phyloP scores from a whole-genome alignment of 352 stramenopile genomes.

The Pythium aquatile region DNA sequence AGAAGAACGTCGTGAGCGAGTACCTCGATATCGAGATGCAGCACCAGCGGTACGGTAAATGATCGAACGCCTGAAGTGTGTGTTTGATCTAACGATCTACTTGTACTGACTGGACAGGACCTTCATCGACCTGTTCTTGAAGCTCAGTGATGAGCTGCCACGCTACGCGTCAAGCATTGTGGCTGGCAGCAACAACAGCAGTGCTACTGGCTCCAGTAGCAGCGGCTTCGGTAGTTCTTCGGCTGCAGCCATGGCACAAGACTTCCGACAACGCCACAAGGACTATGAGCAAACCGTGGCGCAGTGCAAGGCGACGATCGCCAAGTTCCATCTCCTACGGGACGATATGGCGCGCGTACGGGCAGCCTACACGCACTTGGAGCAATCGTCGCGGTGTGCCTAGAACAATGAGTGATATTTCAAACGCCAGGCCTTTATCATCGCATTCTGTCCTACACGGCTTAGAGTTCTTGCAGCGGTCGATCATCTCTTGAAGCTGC shows the following conservation, averaged over 20 bases:
- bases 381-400: neutral
- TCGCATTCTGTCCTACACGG: neutral
- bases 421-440: neutral
- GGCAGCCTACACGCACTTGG: slow-evolving; percentile 21
- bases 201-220: neutral
- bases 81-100: neutral
- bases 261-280: slow-evolving; percentile 23
- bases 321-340: slow-evolving; percentile 25
- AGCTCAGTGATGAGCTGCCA: slow-evolving; percentile 43
- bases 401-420: neutral
- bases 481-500: slow-evolving; percentile 30
- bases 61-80: neutral
- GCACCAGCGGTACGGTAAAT: slow-evolving; percentile 34
- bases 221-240: neutral
- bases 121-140: slow-evolving; percentile 53
- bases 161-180: slow-evolving; percentile 20
- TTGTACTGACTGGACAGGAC: slow-evolving; percentile 16
- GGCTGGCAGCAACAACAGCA: neutral
- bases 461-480: neutral
- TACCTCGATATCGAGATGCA: slow-evolving; percentile 43
- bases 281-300: slow-evolving; percentile 31
- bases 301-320: slow-evolving; percentile 27
- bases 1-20: slow-evolving; percentile 32
- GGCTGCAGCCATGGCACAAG: neutral
- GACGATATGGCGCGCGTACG: slow-evolving; percentile 27